Evolutionary conservation across 176 grass and related monocot species (phyloP), one percentile per base, ranked within the genome.

Genomic region (Avena sativa): DNA sequence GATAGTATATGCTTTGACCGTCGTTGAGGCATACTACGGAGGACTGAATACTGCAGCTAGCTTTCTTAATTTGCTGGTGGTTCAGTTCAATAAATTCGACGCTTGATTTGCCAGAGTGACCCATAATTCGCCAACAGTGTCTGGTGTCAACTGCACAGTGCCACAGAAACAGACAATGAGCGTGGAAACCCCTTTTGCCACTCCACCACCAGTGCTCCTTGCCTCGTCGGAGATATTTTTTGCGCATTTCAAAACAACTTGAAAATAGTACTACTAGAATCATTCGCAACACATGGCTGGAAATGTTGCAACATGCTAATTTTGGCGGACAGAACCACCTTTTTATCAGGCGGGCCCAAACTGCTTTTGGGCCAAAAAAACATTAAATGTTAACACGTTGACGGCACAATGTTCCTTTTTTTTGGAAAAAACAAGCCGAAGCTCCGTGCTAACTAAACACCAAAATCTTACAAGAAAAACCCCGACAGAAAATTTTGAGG

Each of bases 21-120:
- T 69, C 28, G 30, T 69, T 20, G 34, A 43, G 20, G 34, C 16
- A 16, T 70, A 43, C 11, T 70, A 43, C 11, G 13, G 8, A 70
- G 67, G 32, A 69, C 66, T 67, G 64, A 34, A 38, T 19, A 43
- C 67, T 1, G 15, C 15, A 20, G 67, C 30, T 68, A 68, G 34
- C 46, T 48, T 70, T 43, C 30, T 43, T 68, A 68, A 68, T 68
- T 43, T 70, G 34, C 16, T 70, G 32, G 67, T 70, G 16, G 67
- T 70, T 43, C 67, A 70, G 67, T 70, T 70, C 67, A 70, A 70
- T 70, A 1, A 70, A 70, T 70, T 70, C 67, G 34, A 43, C 34
- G 34, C 14, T 70, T 20, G 34, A 43, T 70, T 40, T 43, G 67
- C 67, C 67, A 70, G 67, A 3, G 34, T 38, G 67, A 70, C 67